Percentiles rank a stretch among this genome's conserved stretches.
Conservation (phyloP, 176 grass and related monocot species). For the Zizania latifolia region DNA sequence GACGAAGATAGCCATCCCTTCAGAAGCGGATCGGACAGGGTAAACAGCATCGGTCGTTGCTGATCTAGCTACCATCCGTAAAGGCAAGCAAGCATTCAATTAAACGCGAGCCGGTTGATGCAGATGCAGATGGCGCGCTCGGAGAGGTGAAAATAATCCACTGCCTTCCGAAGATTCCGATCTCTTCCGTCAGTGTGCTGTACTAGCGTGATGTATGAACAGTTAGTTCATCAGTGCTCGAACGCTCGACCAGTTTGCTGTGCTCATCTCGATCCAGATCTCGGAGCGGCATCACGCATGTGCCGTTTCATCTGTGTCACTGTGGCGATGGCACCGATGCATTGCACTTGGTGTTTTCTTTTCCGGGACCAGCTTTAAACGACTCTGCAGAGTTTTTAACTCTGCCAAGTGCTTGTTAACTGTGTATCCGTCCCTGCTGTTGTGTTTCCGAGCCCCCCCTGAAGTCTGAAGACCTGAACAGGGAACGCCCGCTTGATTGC, state of each 20-base stretch:
- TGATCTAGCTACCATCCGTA: conserved; percentile 3
- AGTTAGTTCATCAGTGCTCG: too few relatives aligned
- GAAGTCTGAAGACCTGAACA: too few relatives aligned
- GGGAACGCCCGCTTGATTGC: too few relatives aligned
- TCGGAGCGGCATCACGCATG: neutral
- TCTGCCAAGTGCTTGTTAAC: too few relatives aligned
- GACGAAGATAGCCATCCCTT: too few relatives aligned
- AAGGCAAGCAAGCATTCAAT: conserved; percentile 10
- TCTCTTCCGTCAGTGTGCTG: neutral
- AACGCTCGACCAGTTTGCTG: neutral
- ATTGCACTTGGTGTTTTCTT: too few relatives aligned
- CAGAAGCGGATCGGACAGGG: neutral
- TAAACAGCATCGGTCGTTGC: neutral
- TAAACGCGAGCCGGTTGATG: neutral
- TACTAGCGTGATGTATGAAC: neutral
- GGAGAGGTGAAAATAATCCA: neutral
- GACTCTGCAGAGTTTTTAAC: too few relatives aligned
- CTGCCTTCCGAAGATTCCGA: neutral
- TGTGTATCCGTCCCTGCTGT: too few relatives aligned
- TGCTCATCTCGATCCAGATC: neutral
- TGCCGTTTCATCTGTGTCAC: neutral
- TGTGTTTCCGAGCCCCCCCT: too few relatives aligned
- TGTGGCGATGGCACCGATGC: too few relatives aligned
- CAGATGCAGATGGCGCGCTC: neutral
- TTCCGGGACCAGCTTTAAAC: too few relatives aligned